Evolutionary conservation across 495 filamentous ascomycete species (phyloP).

Genomic region (Aspergillus avenaceus): DNA sequence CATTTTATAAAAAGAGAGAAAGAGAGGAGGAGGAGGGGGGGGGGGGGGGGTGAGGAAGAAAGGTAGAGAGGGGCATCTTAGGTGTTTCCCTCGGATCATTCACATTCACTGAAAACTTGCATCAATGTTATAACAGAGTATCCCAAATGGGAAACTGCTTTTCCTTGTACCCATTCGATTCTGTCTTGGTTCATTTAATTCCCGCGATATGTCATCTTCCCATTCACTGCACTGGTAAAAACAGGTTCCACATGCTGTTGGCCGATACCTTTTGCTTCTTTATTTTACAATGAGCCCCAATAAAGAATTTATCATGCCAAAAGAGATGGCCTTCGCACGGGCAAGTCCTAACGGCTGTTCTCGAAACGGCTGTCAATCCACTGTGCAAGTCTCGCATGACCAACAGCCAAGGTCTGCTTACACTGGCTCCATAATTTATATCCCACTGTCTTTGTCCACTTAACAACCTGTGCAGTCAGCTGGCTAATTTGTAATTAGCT

Average conservation of each 20-base stretch:
- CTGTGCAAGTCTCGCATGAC: conserved; percentile 20
- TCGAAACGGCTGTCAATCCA: conserved; percentile 18
- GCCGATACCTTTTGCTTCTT: not conserved
- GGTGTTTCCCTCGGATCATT: no score
- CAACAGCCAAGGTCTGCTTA: conserved; percentile 22
- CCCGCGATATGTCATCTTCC: not conserved
- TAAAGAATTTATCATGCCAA: conserved; percentile 14
- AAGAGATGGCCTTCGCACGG: conserved; percentile 15
- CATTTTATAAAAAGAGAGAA: not conserved
- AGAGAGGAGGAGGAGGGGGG: not conserved
- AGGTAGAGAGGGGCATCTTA: no score
- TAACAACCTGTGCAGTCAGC: not conserved
- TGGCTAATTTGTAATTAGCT: conserved; percentile 49
- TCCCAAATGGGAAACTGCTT: no score
- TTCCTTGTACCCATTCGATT: no score
- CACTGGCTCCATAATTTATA: not conserved
- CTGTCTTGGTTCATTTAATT: not conserved
- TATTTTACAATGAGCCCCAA: conserved; percentile 1
- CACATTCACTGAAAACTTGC: not conserved
- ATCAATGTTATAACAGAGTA: not conserved
- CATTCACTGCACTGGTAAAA: no score
- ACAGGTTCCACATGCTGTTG: no score
- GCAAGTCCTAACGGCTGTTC: conserved; percentile 2
- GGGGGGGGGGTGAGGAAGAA: no score
- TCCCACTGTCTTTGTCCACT: not conserved